Evolutionary conservation across 1,284 basidiomycete genomes (phyloP).

Genomic region (Cystobasidium slooffiae): DNA sequence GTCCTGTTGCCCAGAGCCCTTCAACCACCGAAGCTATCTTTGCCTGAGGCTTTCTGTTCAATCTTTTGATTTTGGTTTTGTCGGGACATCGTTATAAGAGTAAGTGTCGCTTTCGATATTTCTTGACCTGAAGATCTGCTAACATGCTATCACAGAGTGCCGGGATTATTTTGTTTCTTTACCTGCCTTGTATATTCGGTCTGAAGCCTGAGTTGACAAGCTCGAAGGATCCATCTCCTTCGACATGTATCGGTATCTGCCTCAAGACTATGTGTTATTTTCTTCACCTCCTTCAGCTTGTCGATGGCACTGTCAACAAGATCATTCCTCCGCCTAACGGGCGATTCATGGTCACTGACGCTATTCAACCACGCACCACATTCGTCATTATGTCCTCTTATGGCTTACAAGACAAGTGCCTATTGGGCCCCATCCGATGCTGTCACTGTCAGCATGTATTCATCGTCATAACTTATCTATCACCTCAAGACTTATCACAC

Average conservation of each 20-base stretch:
- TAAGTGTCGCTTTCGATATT: too few species aligned
- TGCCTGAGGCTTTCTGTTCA: background rate
- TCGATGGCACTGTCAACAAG: background rate
- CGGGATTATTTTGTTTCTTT: background rate
- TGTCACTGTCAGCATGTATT: too few species aligned
- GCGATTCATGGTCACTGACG: too few species aligned
- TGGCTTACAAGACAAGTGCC: too few species aligned
- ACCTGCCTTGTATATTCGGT: background rate
- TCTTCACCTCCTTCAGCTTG: background rate
- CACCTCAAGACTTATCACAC: too few species aligned
- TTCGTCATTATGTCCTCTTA: too few species aligned
- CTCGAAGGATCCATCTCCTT: background rate
- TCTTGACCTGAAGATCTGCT: too few species aligned
- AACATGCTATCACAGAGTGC: background rate
- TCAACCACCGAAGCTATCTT: conserved; percentile 11
- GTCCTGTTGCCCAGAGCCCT: conserved; percentile 4
- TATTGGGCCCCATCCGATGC: too few species aligned
- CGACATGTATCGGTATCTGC: background rate
- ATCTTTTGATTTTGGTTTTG: background rate
- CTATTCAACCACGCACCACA: too few species aligned
- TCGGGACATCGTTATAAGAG: too few species aligned
- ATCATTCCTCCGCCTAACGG: too few species aligned
- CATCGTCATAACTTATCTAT: too few species aligned
- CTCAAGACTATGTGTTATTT: background rate
- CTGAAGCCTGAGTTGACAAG: background rate